phyloP scores from a whole-genome alignment of 805 yeast genomes.

The Starmera caribaea region DNA sequence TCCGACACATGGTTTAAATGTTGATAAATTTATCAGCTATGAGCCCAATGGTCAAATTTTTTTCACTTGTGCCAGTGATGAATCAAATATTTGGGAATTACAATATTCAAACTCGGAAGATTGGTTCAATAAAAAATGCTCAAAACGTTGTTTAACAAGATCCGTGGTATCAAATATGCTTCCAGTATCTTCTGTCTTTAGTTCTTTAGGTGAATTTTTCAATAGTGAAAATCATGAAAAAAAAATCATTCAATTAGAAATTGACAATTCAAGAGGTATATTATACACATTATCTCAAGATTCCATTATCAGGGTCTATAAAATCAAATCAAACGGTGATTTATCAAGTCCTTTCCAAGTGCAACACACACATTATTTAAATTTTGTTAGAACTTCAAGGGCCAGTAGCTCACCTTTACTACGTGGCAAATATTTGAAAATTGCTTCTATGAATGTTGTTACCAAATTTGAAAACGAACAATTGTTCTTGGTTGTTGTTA shows the following conservation, averaged over 20 bases:
- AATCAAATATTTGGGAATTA: slow-evolving; percentile 77
- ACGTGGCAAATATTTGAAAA: slow-evolving; percentile 43
- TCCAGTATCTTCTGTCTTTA: slow-evolving; percentile 28
- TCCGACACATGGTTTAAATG: slow-evolving; percentile 69
- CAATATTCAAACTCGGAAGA: slow-evolving; percentile 74
- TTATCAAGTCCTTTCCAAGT: slow-evolving; percentile 31
- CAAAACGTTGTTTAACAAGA: slow-evolving; percentile 75
- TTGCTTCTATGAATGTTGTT: slow-evolving; percentile 56
- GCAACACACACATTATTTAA: slow-evolving; percentile 26
- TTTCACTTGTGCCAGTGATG: slow-evolving; percentile 75
- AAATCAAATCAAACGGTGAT: slow-evolving; percentile 34
- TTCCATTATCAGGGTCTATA: slow-evolving; percentile 75
- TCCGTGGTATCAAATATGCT: slow-evolving; percentile 44
- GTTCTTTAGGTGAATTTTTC: slow-evolving; percentile 24
- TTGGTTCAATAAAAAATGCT: slow-evolving; percentile 80
- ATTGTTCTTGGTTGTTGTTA: slow-evolving; percentile 66
- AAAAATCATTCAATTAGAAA: slow-evolving; percentile 47
- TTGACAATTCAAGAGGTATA: slow-evolving; percentile 71
- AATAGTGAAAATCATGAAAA: slow-evolving; percentile 34
- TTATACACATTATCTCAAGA: slow-evolving; percentile 76
- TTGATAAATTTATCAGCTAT: slow-evolving; percentile 49
- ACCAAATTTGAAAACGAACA: slow-evolving; percentile 56
- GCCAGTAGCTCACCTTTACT: slow-evolving; percentile 46
- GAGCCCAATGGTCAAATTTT: slow-evolving; percentile 69
- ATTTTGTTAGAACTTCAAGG: slow-evolving; percentile 31